A percentile compares a stretch with the other conserved stretches of the same genome.
These are phyloP conservation scores for Fusarium vanettenii DNA, from an alignment of 2,329 filamentous ascomycete species.

Conservation along the genomic window DNA sequence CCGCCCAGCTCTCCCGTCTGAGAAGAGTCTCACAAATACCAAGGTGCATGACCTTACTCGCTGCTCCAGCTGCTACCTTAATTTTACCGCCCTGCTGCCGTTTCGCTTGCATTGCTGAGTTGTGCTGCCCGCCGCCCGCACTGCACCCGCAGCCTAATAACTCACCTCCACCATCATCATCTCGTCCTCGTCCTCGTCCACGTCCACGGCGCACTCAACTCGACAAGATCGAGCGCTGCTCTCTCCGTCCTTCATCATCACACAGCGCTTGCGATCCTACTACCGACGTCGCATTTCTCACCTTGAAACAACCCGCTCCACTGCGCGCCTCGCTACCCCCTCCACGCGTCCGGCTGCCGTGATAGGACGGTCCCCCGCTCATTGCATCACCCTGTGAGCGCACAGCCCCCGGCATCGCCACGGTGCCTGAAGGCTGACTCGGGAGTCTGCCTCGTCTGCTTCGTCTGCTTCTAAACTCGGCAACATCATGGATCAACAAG, in stretches of 20 bases:
- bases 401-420: conserved; percentile 58
- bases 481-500: conserved; percentile 56
- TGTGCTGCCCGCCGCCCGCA: conserved; percentile 29
- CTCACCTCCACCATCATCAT: conserved; percentile 34
- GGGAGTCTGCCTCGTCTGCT: conserved; percentile 56
- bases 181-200: conserved; percentile 15
- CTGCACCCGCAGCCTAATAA: conserved; percentile 21
- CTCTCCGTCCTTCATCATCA: neutral
- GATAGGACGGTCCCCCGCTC: conserved; percentile 46
- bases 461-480: conserved; percentile 48
- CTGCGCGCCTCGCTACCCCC: conserved; percentile 39
- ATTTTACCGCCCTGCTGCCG: conserved; percentile 25
- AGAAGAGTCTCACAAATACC: conserved; percentile 20
- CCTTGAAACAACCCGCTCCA: conserved; percentile 27
- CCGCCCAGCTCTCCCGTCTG: conserved; percentile 19
- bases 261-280: conserved; percentile 21
- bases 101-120: conserved; percentile 11
- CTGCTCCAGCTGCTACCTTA: conserved; percentile 25
- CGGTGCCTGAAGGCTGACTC: conserved; percentile 59
- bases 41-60: conserved; percentile 2
- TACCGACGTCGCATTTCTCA: conserved; percentile 34
- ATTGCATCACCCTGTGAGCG: conserved; percentile 48
- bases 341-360: conserved; percentile 44
- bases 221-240: neutral
- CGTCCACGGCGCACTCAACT: conserved; percentile 6